Base-by-base conservation (phyloP, 2,329 filamentous ascomycete species). In the Pseudonectria foliicola region DNA sequence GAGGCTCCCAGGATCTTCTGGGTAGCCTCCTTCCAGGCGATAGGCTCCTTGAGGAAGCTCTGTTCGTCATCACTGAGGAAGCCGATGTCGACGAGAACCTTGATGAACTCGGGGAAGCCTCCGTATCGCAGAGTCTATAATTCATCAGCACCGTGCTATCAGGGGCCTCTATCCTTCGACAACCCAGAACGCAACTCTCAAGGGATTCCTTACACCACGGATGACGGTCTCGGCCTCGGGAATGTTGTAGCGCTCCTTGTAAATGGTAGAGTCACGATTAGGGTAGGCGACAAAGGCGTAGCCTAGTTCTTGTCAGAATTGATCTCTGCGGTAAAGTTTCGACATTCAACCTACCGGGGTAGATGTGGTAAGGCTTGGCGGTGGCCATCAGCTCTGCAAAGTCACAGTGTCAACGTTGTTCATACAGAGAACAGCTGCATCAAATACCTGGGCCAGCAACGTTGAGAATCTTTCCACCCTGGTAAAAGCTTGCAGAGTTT, bases 271-370 rank as follows among this genome's bases (percentile, higher is more conserved):
- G 66, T 96, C 89, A 50, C 89, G 75, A 77, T 96, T 96, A 38
- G 85, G 84, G 67, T 96, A 96, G 27, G 83, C 87, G 49, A 95
- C 88, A 52, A 94, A 90, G 33, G 83, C 81, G 61, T 80, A 95
- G 40, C 86, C 85, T 16, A 83, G 85, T 67, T 87, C 89, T 68
- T 89, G 90, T 63, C 74, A 78, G 73, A 92, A 94, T n/a, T n/a
- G n/a, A n/a, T n/a, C n/a, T n/a, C n/a, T 28, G n/a, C 26, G 12
- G 12, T n/a, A n/a, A 28, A 28, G 26, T 13, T 6, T 7, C 12
- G 14, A 33, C 85, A 85, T 70, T 89, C 88, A 18, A 87, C 86
- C 29, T 73, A 40, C 13, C 56, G 25, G 85, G 84, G 69, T 88
- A 93, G 69, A 90, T 92, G 64, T 75, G 79, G 74, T 94, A 95